Percentiles rank a stretch among this genome's conserved stretches.
These are phyloP conservation scores for Antarctomyces pellizariae DNA, from an alignment of 495 filamentous ascomycete species.

Conservation along the genomic window DNA sequence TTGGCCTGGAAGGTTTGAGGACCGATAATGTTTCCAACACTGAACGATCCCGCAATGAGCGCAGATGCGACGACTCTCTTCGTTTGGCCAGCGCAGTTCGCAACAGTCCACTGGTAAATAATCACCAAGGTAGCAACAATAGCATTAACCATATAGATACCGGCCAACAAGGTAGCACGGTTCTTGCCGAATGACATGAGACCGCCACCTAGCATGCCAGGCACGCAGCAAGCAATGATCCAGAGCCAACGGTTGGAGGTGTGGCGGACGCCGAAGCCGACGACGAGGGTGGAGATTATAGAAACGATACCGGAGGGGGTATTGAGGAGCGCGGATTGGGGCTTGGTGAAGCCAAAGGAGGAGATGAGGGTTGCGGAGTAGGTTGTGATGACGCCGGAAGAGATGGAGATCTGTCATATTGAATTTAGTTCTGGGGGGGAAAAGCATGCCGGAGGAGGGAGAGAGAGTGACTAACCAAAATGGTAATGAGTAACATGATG, in stretches of 20 bases:
- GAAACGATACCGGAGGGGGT: conserved; percentile 40
- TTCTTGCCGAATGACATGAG: conserved; percentile 36
- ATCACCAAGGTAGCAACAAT: conserved; percentile 26
- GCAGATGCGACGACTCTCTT: conserved; percentile 3
- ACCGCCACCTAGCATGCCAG: conserved; percentile 28
- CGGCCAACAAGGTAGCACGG: conserved; percentile 20
- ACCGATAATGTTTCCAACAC: conserved; percentile 6
- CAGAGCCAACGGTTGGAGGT: conserved; percentile 12
- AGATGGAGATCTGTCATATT: conserved; percentile 22
- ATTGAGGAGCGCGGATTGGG: conserved; percentile 38
- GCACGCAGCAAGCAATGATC: conserved; percentile 10
- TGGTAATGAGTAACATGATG: conserved; percentile 12
- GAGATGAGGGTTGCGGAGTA: conserved; percentile 42
- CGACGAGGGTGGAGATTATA: conserved; percentile 27
- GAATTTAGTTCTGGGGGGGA: conserved; percentile 11
- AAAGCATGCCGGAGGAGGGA: not conserved
- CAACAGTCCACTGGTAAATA: conserved; percentile 12
- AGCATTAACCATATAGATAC: conserved; percentile 40
- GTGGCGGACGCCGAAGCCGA: conserved; percentile 4
- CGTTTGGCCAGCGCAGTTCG: conserved; percentile 6
- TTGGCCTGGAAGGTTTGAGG: conserved; percentile 5
- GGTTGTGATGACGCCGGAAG: conserved; percentile 36
- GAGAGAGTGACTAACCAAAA: conserved; percentile 7
- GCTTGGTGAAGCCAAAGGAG: conserved; percentile 26
- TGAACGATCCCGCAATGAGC: conserved; percentile 2